Evolutionary conservation across 371 early-diverging fungal species (phyloP).

Genomic region (Mortierella sp.): DNA sequence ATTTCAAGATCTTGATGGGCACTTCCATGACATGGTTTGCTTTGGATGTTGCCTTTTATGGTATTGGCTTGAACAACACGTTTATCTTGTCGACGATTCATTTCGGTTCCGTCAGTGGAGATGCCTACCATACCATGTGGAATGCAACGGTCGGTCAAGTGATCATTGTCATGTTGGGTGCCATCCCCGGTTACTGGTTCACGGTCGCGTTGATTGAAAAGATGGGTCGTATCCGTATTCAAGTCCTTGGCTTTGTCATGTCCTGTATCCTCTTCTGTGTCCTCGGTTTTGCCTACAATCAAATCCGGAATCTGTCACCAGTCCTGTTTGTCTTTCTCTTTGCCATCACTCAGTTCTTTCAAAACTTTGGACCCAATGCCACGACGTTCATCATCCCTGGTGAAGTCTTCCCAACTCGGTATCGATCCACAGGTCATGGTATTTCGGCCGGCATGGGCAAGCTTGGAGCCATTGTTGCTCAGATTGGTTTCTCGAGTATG

Average conservation of each 20-base stretch:
- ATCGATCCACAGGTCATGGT: conserved; percentile 74
- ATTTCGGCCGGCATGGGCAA: conserved; percentile 79
- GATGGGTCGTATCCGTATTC: conserved; percentile 68
- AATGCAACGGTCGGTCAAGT: conserved; percentile 61
- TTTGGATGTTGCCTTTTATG: conserved; percentile 90
- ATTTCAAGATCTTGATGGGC: conserved; percentile 67
- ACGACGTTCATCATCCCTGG: conserved; percentile 81
- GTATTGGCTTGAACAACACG: conserved; percentile 83
- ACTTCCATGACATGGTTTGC: conserved; percentile 75
- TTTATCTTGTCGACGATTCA: conserved; percentile 69
- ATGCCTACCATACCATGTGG: conserved; percentile 46
- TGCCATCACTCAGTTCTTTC: conserved; percentile 70
- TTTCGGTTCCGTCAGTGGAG: conserved; percentile 38
- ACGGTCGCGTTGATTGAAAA: conserved; percentile 72
- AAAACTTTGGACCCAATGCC: conserved; percentile 81
- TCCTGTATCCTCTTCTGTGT: conserved; percentile 66
- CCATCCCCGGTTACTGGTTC: conserved; percentile 80
- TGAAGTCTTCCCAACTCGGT: conserved; percentile 76
- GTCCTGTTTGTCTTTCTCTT: conserved; percentile 64
- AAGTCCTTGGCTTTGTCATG: conserved; percentile 65
- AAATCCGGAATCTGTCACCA: conserved; percentile 49
- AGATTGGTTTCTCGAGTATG: conserved; percentile 60
- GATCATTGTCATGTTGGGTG: conserved; percentile 68
- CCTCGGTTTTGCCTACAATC: conserved; percentile 62
- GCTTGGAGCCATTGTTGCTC: conserved; percentile 73